These are phyloP conservation scores for Xenoacremonium recifei DNA, from an alignment of 2,329 filamentous ascomycete genomes.

Conservation along the genomic window DNA sequence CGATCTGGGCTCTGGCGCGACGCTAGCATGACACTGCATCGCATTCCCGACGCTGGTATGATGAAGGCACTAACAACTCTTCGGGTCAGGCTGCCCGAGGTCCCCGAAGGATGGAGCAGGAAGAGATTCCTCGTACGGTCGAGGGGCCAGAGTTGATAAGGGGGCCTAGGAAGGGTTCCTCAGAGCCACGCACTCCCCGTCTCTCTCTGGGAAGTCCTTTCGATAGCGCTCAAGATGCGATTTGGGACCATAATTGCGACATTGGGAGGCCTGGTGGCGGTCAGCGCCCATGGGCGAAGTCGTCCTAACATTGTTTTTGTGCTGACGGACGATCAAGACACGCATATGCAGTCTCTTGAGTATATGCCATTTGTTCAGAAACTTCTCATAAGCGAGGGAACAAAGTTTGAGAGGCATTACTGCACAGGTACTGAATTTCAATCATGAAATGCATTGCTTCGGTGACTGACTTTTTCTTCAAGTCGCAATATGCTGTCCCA, in stretches of 20 bases:
- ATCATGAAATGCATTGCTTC: too few relatives aligned
- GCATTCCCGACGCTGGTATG: too few relatives aligned
- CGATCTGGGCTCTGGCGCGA: not conserved
- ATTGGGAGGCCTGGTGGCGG: not conserved
- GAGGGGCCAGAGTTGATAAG: too few relatives aligned
- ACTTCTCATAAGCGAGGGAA: slow-evolving; percentile 55
- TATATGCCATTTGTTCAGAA: slow-evolving; percentile 57
- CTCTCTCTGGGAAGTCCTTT: too few relatives aligned
- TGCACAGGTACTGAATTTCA: slow-evolving; percentile 55
- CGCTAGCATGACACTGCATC: not conserved
- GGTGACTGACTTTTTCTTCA: too few relatives aligned
- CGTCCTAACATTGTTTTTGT: slow-evolving; percentile 62
- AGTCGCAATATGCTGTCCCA: slow-evolving; percentile 56
- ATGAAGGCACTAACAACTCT: too few relatives aligned
- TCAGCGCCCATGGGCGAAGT: not conserved
- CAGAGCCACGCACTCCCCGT: too few relatives aligned
- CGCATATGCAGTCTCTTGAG: slow-evolving; percentile 57
- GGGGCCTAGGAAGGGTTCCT: too few relatives aligned
- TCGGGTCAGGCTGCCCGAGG: too few relatives aligned
- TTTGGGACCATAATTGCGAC: not conserved
- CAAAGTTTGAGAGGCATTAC: slow-evolving; percentile 58
- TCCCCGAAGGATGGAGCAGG: too few relatives aligned
- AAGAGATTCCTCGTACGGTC: too few relatives aligned
- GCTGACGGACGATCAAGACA: slow-evolving; percentile 65
- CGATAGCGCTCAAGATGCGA: not conserved